Conservation (phyloP, 257 asterid genomes). For the Solanum pimpinellifolium region DNA sequence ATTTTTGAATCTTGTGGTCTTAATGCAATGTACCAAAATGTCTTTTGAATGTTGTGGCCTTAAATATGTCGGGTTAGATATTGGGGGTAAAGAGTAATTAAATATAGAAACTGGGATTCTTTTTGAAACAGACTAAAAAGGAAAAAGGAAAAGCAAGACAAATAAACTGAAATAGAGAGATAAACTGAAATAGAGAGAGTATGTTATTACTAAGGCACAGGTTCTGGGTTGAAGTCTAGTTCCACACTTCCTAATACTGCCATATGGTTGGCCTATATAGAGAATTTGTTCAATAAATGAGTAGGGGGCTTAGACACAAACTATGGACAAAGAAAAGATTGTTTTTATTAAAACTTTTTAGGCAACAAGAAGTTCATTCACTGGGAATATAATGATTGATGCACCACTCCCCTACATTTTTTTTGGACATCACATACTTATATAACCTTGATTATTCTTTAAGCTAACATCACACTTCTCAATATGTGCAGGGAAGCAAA, state of each 20-base stretch:
- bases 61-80: background rate
- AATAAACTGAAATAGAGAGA: background rate
- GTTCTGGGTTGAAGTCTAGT: background rate
- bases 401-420: background rate
- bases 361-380: background rate
- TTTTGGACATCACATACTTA: background rate
- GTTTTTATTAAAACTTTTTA: background rate
- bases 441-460: background rate
- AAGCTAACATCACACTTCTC: background rate
- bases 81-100: background rate
- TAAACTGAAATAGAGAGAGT: background rate
- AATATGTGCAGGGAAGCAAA: constrained; percentile 57
- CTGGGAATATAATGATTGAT: background rate
- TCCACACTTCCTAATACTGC: background rate
- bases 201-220: background rate
- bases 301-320: background rate
- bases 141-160: no score
- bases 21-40: background rate
- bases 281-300: background rate
- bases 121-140: background rate
- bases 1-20: background rate
- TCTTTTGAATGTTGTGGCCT: background rate
- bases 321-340: background rate
- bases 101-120: background rate
- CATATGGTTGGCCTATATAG: background rate